These are phyloP conservation scores for Huntiella savannae DNA, from an alignment of 2,329 filamentous ascomycete species.

Conservation along the genomic window DNA sequence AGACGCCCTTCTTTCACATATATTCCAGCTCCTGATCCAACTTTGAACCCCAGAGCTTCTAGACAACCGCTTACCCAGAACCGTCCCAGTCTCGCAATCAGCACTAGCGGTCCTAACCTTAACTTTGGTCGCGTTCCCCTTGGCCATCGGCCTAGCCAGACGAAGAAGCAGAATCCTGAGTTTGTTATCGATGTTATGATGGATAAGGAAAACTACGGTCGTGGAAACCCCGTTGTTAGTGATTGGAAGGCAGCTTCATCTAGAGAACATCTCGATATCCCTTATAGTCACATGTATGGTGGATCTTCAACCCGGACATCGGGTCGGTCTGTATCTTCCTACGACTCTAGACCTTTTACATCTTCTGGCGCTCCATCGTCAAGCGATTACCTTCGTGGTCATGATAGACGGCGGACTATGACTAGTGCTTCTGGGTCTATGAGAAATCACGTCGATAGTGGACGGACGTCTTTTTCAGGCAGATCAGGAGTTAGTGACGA, in stretches of 20 bases:
- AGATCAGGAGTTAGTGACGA: conserved; percentile 6
- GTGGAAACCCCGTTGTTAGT: not conserved
- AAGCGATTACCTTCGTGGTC: conserved; percentile 2
- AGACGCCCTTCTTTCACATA: not conserved
- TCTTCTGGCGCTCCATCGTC: conserved; percentile 1
- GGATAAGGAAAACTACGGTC: conserved; percentile 8
- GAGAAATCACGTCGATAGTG: conserved; percentile 3
- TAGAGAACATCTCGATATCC: conserved; percentile 6
- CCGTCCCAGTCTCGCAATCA: not conserved
- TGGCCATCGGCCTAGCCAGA: not conserved
- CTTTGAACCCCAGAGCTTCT: conserved; percentile 4
- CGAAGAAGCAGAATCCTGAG: conserved; percentile 1
- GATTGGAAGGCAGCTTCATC: conserved; percentile 9
- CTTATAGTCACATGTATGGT: conserved; percentile 9
- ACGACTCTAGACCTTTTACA: conserved; percentile 4
- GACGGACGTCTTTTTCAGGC: conserved; percentile 4
- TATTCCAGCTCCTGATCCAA: conserved; percentile 1
- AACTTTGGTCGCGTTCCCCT: conserved; percentile 3
- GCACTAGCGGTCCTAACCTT: conserved; percentile 3
- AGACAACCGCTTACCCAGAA: not conserved
- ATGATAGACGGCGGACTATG: not conserved
- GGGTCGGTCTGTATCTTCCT: not conserved
- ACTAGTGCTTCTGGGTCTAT: not conserved
- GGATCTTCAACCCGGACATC: not conserved
- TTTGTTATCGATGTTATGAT: conserved; percentile 5